Evolutionary conservation across 768 basidiomycete genomes (phyloP).

Genomic region (Phanerodontia chrysosporium): DNA sequence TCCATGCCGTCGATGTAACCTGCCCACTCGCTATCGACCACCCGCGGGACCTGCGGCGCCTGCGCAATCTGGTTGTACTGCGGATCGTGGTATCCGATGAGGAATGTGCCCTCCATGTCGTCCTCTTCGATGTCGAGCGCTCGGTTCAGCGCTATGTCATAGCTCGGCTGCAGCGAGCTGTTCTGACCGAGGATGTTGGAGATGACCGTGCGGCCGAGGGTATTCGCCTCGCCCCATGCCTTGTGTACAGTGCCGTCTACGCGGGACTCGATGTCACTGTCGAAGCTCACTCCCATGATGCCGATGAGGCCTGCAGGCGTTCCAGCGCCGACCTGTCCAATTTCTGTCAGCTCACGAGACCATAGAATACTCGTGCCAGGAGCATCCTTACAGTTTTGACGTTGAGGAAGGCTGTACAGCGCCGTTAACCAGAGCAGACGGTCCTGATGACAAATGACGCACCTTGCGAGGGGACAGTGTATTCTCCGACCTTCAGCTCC

Average conservation of each 20-base stretch:
- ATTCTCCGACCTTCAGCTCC: conserved; percentile 30
- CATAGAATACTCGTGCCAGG: too few species aligned
- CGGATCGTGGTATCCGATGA: conserved; percentile 19
- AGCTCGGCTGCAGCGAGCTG: conserved; percentile 13
- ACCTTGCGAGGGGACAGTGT: conserved; percentile 53
- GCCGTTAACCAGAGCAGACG: too few species aligned
- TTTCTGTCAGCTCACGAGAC: too few species aligned
- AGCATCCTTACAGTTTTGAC: background rate
- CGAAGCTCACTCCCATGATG: conserved; percentile 36
- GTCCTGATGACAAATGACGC: conserved; percentile 19
- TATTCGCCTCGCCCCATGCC: conserved; percentile 9
- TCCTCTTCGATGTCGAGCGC: conserved; percentile 13
- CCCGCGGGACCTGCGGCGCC: conserved; percentile 33
- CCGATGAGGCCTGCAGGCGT: conserved; percentile 22
- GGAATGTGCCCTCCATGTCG: conserved; percentile 16
- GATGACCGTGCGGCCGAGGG: conserved; percentile 15
- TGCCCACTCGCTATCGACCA: conserved; percentile 44
- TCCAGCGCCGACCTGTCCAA: background rate
- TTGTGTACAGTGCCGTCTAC: background rate
- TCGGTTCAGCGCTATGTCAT: conserved; percentile 21
- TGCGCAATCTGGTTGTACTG: conserved; percentile 13
- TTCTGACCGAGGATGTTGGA: conserved; percentile 19
- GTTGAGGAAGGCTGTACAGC: background rate
- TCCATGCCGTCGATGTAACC: conserved; percentile 31
- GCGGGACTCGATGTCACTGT: background rate